phyloP scores from a whole-genome alignment of 352 stramenopile genomes.

The Globisporangium echinulatum region DNA sequence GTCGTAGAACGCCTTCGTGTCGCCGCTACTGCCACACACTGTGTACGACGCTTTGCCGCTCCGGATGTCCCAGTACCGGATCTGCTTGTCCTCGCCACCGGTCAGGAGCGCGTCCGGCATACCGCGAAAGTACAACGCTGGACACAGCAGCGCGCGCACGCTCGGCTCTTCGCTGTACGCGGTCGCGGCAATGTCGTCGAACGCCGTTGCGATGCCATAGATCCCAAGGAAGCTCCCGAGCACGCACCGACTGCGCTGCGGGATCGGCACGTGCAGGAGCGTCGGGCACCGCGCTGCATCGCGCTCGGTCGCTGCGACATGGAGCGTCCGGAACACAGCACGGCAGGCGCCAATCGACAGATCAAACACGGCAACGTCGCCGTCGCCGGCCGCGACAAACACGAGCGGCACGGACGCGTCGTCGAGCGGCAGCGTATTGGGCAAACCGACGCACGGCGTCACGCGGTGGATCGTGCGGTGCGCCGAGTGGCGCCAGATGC shows the following conservation, averaged over 20 bases:
- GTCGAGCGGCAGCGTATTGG: conserved; percentile 66
- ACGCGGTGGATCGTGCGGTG: conserved; percentile 87
- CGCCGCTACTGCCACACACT: conserved; percentile 76
- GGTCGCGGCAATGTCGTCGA: conserved; percentile 78
- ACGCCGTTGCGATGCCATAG: conserved; percentile 71
- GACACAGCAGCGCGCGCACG: conserved; percentile 84
- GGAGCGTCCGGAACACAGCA: conserved; percentile 89
- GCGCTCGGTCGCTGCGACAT: conserved; percentile 65
- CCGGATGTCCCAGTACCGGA: conserved; percentile 97
- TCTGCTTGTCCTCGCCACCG: conserved; percentile 90
- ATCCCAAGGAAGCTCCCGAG: conserved; percentile 75
- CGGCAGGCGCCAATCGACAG: conserved; percentile 87
- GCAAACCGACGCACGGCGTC: conserved; percentile 75
- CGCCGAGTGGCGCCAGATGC: conserved; percentile 95
- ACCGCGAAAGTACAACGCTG: conserved; percentile 82
- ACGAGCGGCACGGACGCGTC: conserved; percentile 85
- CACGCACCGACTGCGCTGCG: conserved; percentile 60
- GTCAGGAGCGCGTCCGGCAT: conserved; percentile 88
- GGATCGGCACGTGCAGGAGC: conserved; percentile 68
- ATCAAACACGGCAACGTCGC: conserved; percentile 88
- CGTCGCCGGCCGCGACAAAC: conserved; percentile 91
- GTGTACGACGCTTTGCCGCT: conserved; percentile 92
- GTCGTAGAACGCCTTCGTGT: conserved; percentile 85
- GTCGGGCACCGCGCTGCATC: conserved; percentile 72
- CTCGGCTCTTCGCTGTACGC: conserved; percentile 69